Evolutionary conservation across 75 land plant genomes (phyloP).

Genomic region (Pinus taeda): DNA sequence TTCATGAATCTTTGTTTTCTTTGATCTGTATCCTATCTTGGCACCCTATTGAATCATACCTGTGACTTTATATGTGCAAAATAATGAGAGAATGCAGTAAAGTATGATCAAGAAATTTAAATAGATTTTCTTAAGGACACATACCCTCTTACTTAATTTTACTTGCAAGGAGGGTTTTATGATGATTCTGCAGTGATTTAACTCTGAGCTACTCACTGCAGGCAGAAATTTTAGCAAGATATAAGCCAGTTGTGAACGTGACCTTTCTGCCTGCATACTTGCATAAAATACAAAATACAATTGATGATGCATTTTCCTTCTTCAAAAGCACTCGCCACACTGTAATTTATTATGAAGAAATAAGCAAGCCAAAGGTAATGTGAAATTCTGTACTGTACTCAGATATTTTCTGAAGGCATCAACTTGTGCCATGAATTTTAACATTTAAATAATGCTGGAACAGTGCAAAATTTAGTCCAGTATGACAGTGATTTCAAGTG

Average conservation of each 20-base stretch:
- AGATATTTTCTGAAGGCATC: constrained; percentile 13
- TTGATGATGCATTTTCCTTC: constrained; percentile 29
- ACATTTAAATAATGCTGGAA: neutral
- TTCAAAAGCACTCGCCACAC: constrained; percentile 28
- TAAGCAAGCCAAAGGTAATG: constrained; percentile 16
- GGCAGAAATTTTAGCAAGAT: constrained; percentile 40
- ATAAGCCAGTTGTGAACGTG: constrained; percentile 36
- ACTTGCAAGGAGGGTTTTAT: neutral
- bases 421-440: neutral
- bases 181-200: neutral
- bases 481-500: neutral
- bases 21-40: neutral
- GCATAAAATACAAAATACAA: constrained; percentile 25
- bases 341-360: constrained; percentile 44
- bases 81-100: too few relatives aligned
- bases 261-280: constrained; percentile 20
- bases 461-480: neutral
- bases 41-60: neutral
- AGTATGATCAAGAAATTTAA: neutral
- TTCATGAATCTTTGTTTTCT: neutral
- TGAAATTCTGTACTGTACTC: neutral
- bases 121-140: neutral
- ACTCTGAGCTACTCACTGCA: constrained; percentile 10
- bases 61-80: too few relatives aligned
- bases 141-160: neutral